Base-by-base conservation (phyloP, 2,329 filamentous ascomycete genomes). In the Pseudovirgaria hyperparasitica region DNA sequence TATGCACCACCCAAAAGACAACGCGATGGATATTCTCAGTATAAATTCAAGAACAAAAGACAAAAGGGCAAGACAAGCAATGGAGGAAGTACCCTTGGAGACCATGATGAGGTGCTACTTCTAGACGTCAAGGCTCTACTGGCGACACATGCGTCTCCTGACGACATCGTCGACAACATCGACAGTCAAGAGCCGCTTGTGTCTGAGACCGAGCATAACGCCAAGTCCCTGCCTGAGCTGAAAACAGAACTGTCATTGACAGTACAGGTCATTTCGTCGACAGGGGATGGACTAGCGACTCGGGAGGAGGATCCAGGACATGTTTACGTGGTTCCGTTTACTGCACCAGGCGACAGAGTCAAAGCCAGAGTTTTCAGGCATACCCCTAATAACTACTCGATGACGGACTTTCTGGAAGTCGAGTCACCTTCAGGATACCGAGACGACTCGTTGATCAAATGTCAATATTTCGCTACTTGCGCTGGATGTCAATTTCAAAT, bases 401-500 rank as follows among this genome's bases (percentile, higher is more conserved):
- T 79, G 26, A 76, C 84, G 40, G 87, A 96, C 57, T 84, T 92
- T 43, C 46, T 96, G 45, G 76, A 76, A 33, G 70, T 96, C 22
- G 59, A 76, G 19, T 71, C 69, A 31, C 75, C 86, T 1, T 85
- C 82, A 0, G 67, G 74, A 1, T 63, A 77, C 29, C 77, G 90
- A 42, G 77, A 93, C 43, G 80, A 90, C 43, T 65, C 67, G 19
- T 72, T 81, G 13, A 67, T 92, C 40, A 67, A 67, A 30, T 98
- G 90, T 61, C 68, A 72, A 42, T 96, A 98, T 63, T 98, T 98
- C 48, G 63, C 72, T 21, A 69, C 66, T 29, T 98, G 90, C 55
- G 82, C 79, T 7, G 90, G 90, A 17, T 98, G 90, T 50, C 90
- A 98, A 57, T 86, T 96, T 54, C 90, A 98, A 60, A 94, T 96